Percentiles rank a stretch among this genome's conserved stretches.
Conservation (phyloP, 768 basidiomycete genomes). For the Phlebiopsis gigantea region DNA sequence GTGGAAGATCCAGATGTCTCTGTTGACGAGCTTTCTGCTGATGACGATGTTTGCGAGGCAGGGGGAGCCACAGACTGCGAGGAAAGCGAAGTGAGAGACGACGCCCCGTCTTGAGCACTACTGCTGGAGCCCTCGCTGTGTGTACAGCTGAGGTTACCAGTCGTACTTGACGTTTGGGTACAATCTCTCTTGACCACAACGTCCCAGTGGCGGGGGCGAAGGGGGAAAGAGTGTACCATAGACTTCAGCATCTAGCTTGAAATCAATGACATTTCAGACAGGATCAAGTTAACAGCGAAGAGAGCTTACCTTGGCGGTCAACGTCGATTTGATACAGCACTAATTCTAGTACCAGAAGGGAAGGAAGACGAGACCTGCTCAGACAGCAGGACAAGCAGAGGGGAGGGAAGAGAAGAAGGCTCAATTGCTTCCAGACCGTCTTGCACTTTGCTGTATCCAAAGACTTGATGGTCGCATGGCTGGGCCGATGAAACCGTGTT, state of each 20-base stretch:
- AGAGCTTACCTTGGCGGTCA: background rate
- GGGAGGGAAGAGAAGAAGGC: no score
- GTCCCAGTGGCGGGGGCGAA: background rate
- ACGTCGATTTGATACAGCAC: background rate
- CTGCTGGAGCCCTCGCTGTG: background rate
- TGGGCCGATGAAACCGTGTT: background rate
- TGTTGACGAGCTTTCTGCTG: background rate
- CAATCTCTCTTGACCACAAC: background rate
- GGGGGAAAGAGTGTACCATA: background rate
- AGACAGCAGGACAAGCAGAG: background rate
- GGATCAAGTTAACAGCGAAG: background rate
- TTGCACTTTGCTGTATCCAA: no score
- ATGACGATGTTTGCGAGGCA: background rate
- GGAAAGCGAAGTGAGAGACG: background rate
- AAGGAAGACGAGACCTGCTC: background rate
- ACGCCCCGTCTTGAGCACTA: background rate
- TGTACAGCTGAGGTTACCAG: background rate
- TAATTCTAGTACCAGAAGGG: background rate
- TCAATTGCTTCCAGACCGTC: no score
- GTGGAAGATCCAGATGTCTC: background rate
- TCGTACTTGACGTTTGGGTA: background rate
- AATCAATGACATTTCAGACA: background rate
- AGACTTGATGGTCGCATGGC: slow-evolving; percentile 1
- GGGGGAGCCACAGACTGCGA: background rate
- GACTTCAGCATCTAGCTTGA: background rate